Base-by-base conservation (phyloP, 768 basidiomycete species). In the Panaeolus cyanescens region DNA sequence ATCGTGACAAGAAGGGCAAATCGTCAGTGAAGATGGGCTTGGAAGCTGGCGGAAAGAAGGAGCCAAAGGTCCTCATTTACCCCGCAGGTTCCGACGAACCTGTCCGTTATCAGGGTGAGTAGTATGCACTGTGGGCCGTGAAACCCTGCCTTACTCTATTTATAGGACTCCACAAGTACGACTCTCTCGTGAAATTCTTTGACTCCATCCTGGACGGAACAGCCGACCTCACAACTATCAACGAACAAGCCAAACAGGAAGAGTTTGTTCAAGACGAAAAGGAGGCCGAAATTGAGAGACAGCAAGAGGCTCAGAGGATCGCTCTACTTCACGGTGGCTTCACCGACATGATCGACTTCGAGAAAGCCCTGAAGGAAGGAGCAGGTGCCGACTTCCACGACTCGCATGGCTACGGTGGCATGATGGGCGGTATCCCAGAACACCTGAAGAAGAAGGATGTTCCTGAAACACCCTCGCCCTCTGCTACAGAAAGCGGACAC, bases 141-240 rank as follows among this genome's bases (percentile, higher is more conserved):
- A 36, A 32, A 25, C 20, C 57, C 15, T 55, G 37, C 20, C 57
- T 37, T 19, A 19, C 55, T 25, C 54, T 17, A 62, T 19, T 42
- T 13, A 25, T 6, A 66, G 90, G 93, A 93, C 39, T 72, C 80
- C 33, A 82, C 68, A 96, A 96, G 75, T 82, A 86, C 64, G 90
- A 93, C 56, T 81, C 89, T 2, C 77, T 96, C 37, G 83, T 83
- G 62, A 85, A 87, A 67, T 92, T 89, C 77, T 88, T 90, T 71
- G 87, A 85, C 65, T 85, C 87, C 0, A 78, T 92, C 33, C 68
- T 90, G 17, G 87, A 90, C 61, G 91, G 90, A 56, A 84, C 87
- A 3, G 85, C 78, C 2, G 84, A 90, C 65, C 79, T 91, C 57
- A 73, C 74, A 15, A 70, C 70, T 19, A 62, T 75, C 61, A 79